Evolutionary conservation across 2,329 filamentous ascomycete species (phyloP).

Genomic region (Pezizomycotina sp.): DNA sequence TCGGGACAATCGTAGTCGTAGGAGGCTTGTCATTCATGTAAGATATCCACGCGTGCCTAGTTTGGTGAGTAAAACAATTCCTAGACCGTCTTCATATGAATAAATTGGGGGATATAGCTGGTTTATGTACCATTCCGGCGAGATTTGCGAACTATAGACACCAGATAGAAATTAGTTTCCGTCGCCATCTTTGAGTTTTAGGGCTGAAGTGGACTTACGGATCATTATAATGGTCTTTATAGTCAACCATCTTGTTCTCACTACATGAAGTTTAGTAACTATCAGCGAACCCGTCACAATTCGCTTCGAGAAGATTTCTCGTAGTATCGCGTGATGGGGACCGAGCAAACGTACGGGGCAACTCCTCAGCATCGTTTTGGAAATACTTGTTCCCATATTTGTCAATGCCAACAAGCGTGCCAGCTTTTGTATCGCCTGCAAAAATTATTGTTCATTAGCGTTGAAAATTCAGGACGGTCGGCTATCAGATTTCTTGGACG

Average conservation of each 20-base stretch:
- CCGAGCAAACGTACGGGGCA: slow-evolving; percentile 50
- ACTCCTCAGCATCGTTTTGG: slow-evolving; percentile 78
- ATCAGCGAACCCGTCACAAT: background rate
- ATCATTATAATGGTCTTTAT: slow-evolving; percentile 72
- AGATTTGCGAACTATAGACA: slow-evolving; percentile 56
- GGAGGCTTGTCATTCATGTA: slow-evolving; percentile 84
- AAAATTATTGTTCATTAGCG: slow-evolving; percentile 6
- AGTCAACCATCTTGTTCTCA: slow-evolving; percentile 94
- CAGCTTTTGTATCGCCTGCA: slow-evolving; percentile 88
- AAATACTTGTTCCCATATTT: slow-evolving; percentile 94
- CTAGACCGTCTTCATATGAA: slow-evolving; percentile 3
- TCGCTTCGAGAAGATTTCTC: slow-evolving; percentile 7
- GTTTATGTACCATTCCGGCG: slow-evolving; percentile 85
- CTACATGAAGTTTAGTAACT: slow-evolving; percentile 32
- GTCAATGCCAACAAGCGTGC: slow-evolving; percentile 68
- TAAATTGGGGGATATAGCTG: slow-evolving; percentile 16
- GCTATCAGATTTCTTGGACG: too few relatives aligned
- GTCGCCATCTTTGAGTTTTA: slow-evolving; percentile 1
- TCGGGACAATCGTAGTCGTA: slow-evolving; percentile 18
- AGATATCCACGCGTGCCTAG: slow-evolving; percentile 85
- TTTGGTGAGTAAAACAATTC: slow-evolving; percentile 6
- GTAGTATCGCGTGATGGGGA: slow-evolving; percentile 18
- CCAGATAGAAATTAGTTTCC: too few relatives aligned
- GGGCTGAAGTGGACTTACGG: slow-evolving; percentile 36
- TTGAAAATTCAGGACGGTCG: too few relatives aligned